Evolutionary conservation across 495 filamentous ascomycete species (phyloP), one percentile per base, ranked within the genome.

Genomic region (Neurospora intermedia): DNA sequence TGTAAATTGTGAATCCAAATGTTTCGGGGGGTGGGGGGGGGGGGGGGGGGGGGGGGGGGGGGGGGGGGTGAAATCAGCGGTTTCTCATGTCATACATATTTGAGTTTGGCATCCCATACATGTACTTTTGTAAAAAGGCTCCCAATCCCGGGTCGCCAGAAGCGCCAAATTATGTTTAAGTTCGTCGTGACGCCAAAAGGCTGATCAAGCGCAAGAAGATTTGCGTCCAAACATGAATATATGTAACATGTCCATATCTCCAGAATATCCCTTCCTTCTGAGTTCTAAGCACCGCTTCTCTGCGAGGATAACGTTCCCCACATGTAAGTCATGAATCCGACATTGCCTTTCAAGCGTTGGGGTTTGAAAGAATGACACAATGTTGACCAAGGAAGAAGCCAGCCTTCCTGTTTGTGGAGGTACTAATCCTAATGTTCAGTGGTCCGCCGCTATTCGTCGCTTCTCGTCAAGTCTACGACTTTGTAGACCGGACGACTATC

Each of bases 401-500:
- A 62, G 13, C 1, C 23, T 62, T 6, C 16, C 27, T 27, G 6
- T 62, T 62, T 15, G 23, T 15, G 54, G 54, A 3, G 10, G 23
- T 31, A 62, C 3, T 35, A 16, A 16, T 35, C 11, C 13, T 27
- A 0, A 9, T 62, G 13, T 6, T 62, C 13, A 62, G 31, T 62
- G 27, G 27, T 38, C 35, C 35, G 35, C 35, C 35, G 2, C 35
- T 38, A 38, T 38, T 38, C 35, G 35, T 38, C 35, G 35, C 35
- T 38, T 38, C 54, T 62, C 13, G 54, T 62, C 13, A 62, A 7
- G 54, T 62, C 54, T 16, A 62, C 27, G 15, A 62, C 54, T 35
- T 35, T 62, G 54, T 62, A 40, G 15, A 59, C 69, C 20, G 6
- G 54, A 35, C 54, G 54, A 35, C 3, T 62, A 31, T 81, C 83